Evolutionary conservation across 1,284 basidiomycete genomes (phyloP), one percentile per base, ranked within the genome.

Genomic region (Ustilago trichophora): DNA sequence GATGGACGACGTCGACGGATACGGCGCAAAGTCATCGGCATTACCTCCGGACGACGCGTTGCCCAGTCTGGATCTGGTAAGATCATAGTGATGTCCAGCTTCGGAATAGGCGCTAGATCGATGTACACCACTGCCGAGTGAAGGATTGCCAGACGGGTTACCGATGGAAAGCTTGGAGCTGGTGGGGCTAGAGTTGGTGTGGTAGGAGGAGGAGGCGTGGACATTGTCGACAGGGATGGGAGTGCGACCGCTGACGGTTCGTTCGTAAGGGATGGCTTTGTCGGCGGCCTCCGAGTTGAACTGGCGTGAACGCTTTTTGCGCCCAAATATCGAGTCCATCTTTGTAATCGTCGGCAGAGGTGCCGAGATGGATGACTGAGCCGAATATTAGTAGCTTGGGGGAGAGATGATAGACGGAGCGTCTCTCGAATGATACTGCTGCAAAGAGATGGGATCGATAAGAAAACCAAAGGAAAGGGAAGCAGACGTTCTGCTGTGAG

Each of bases 291-390:
- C 72, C 18, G 54, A 51, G 26, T 66, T 54, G 55, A 66, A 56
- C 33, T 69, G 71, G 31, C 71, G 58, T 37, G 68, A 68, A 12
- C 72, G 60, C 60, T 74, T 74, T 36, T 74, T 74, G 40, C 65
- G 50, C 4, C 68, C 60, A 42, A 72, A 74, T 45, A 74, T 50
- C 16, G 62, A 65, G 46, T 74, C 72, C 72, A 74, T 73, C 7
- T 32, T 33, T 15, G 52, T 15, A 18, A 18, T 19, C 11, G 7
- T n/a, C n/a, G n/a, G n/a, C n/a, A n/a, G n/a, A n/a, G n/a, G n/a
- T 13, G 27, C 7, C 27, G 27, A 29, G 27, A 29, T 29, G 27
- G 27, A 29, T n/a, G n/a, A 29, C 25, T 1, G 15, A 29, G 29
- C 29, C 4, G 29, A 31, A 15, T 15, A 12, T 31, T 16, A 18